Evolutionary conservation across 495 filamentous ascomycete species (phyloP).

Genomic region (Usnea hakonensis): DNA sequence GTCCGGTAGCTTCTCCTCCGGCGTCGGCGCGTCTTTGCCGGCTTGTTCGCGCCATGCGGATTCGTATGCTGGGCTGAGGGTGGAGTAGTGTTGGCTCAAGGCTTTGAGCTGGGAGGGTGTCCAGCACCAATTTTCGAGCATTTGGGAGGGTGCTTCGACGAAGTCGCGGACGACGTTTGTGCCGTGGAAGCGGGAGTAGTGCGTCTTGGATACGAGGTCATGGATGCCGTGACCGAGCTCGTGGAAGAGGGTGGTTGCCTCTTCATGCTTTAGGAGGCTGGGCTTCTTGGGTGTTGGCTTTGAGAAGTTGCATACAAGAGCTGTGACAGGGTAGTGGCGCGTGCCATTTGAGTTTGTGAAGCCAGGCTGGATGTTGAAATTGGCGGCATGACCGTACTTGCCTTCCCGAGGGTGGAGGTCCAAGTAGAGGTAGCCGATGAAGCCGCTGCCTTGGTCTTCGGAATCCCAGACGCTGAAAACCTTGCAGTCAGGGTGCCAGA

Average conservation of each 20-base stretch:
- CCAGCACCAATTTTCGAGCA: constrained; percentile 77
- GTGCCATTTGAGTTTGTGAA: constrained; percentile 51
- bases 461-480: constrained; percentile 67
- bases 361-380: constrained; percentile 70
- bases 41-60: constrained; percentile 46
- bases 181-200: constrained; percentile 65
- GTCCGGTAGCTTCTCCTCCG: constrained; percentile 51
- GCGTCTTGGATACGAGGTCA: constrained; percentile 57
- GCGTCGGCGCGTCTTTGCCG: constrained; percentile 31
- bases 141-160: constrained; percentile 64
- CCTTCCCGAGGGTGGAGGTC: constrained; percentile 60
- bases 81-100: constrained; percentile 59
- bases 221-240: constrained; percentile 71
- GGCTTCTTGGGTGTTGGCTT: constrained; percentile 65
- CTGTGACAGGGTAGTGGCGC: constrained; percentile 59
- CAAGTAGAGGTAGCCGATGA: constrained; percentile 65
- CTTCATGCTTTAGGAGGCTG: constrained; percentile 61
- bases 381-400: constrained; percentile 66
- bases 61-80: constrained; percentile 52
- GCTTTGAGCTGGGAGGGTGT: constrained; percentile 57
- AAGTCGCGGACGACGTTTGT: constrained; percentile 66
- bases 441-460: constrained; percentile 54
- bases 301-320: constrained; percentile 64
- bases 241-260: constrained; percentile 66
- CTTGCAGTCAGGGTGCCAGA: constrained; percentile 65